Percentiles rank a stretch among this genome's conserved stretches.
Conservation (phyloP, 2,329 filamentous ascomycete species). For the Aureobasidium uvarum region DNA sequence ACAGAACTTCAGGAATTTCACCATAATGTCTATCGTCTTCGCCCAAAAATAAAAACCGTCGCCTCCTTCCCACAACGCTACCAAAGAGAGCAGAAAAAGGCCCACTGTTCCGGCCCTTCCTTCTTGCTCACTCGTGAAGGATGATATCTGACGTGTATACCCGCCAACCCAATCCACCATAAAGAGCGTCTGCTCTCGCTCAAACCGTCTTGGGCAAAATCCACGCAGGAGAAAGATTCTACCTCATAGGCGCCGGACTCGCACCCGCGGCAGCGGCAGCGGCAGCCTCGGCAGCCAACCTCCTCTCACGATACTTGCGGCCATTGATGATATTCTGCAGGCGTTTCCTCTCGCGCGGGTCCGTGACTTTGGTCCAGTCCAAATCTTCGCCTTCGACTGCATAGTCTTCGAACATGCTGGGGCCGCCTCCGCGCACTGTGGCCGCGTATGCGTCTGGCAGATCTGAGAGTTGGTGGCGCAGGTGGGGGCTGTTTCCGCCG, state of each 20-base stretch:
- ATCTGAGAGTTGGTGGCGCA: conserved; percentile 21
- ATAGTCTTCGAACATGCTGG: conserved; percentile 33
- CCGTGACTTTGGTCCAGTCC: conserved; percentile 42
- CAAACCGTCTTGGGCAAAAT: not conserved
- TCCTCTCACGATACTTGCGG: conserved; percentile 41
- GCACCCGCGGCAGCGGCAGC: conserved; percentile 5
- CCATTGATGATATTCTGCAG: conserved; percentile 44
- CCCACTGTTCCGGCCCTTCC: not conserved
- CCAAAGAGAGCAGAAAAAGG: not conserved
- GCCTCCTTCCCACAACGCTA: not conserved
- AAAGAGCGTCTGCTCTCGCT: too few species aligned
- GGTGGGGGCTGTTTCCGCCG: not conserved
- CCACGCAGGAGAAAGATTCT: not conserved
- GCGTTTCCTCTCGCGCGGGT: conserved; percentile 41
- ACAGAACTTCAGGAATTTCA: not conserved
- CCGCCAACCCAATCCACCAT: too few species aligned
- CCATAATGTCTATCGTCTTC: not conserved
- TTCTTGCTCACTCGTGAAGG: not conserved
- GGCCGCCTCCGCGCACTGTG: conserved; percentile 29
- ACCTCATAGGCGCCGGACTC: conserved; percentile 19
- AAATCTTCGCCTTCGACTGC: conserved; percentile 43
- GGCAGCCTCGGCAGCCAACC: conserved; percentile 33
- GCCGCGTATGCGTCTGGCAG: conserved; percentile 30
- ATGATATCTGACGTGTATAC: not conserved
- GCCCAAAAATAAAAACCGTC: not conserved